These are phyloP conservation scores for Candida patagonica DNA, from an alignment of 805 yeast genomes.

Conservation along the genomic window DNA sequence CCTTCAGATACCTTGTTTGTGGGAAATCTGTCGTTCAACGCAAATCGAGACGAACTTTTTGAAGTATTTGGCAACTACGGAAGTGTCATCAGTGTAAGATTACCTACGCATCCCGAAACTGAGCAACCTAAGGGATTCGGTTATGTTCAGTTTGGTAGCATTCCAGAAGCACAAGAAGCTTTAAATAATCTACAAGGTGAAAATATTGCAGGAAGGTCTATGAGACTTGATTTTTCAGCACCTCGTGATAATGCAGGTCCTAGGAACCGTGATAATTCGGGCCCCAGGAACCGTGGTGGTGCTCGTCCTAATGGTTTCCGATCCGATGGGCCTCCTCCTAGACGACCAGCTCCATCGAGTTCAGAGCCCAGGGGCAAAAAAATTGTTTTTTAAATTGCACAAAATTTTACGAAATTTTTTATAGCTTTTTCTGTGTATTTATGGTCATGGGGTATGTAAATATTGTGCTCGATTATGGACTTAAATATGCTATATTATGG, in stretches of 20 bases:
- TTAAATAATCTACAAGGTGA: slow-evolving; percentile 81
- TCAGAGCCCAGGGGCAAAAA: slow-evolving; percentile 62
- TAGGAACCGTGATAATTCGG: slow-evolving; percentile 18
- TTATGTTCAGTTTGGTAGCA: slow-evolving; percentile 79
- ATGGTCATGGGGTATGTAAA: too few species aligned
- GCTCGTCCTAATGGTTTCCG: slow-evolving; percentile 23
- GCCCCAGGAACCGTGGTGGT: slow-evolving; percentile 22
- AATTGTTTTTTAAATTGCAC: slow-evolving; percentile 25
- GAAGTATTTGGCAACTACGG: slow-evolving; percentile 71
- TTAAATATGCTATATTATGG: too few species aligned
- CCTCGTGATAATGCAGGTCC: slow-evolving; percentile 44
- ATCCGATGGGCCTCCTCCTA: slow-evolving; percentile 30
- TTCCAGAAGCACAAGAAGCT: slow-evolving; percentile 88
- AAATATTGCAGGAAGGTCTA: slow-evolving; percentile 82
- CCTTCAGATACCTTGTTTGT: slow-evolving; percentile 95
- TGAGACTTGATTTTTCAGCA: slow-evolving; percentile 89
- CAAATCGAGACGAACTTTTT: slow-evolving; percentile 69
- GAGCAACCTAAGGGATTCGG: slow-evolving; percentile 99
- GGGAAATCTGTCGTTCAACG: slow-evolving; percentile 91
- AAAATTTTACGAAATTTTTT: not conserved
- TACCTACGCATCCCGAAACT: slow-evolving; percentile 98
- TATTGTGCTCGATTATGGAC: too few species aligned
- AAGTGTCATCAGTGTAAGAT: slow-evolving; percentile 76
- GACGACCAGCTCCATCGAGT: slow-evolving; percentile 47
- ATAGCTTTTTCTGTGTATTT: too few species aligned